Evolutionary conservation across 2,329 filamentous ascomycete species (phyloP).

Genomic region (Aaosphaeria arxii): DNA sequence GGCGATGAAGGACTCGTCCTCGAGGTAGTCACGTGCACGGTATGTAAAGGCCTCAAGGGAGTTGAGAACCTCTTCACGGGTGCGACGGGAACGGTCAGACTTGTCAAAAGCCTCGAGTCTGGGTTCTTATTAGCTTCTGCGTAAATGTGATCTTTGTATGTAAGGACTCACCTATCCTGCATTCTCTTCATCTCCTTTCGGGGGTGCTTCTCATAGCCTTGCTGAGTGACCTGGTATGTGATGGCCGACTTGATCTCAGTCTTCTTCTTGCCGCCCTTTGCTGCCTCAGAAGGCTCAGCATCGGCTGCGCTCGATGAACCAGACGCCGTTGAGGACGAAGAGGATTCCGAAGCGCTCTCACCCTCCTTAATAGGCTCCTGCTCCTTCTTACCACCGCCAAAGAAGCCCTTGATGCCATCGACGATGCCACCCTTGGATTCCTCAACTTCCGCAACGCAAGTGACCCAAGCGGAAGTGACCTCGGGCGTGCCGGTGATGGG

Average conservation of each 20-base stretch:
- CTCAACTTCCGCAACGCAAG: slow-evolving; percentile 74
- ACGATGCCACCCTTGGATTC: slow-evolving; percentile 78
- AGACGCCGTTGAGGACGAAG: slow-evolving; percentile 35
- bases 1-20: slow-evolving; percentile 69
- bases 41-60: slow-evolving; percentile 94
- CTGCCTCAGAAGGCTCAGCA: slow-evolving; percentile 48
- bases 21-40: slow-evolving; percentile 76
- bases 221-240: slow-evolving; percentile 41
- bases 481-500: slow-evolving; percentile 76
- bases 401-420: slow-evolving; percentile 92
- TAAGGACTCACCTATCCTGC: slow-evolving; percentile 51
- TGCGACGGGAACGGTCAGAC: slow-evolving; percentile 73
- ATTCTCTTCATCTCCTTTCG: slow-evolving; percentile 59
- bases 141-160: not conserved
- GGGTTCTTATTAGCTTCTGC: slow-evolving; percentile 11
- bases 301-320: slow-evolving; percentile 38
- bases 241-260: slow-evolving; percentile 53
- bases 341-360: slow-evolving; percentile 41
- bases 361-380: slow-evolving; percentile 65
- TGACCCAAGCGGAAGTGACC: slow-evolving; percentile 70
- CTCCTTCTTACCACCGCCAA: slow-evolving; percentile 88
- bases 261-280: slow-evolving; percentile 49
- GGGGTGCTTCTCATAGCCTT: slow-evolving; percentile 55
- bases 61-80: slow-evolving; percentile 85
- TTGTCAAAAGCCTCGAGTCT: slow-evolving; percentile 80